A percentile compares a stretch with the other conserved stretches of the same genome.
phyloP scores from a whole-genome alignment of 192 early-diverging fungal genomes.

The Paraglomus occultum region DNA sequence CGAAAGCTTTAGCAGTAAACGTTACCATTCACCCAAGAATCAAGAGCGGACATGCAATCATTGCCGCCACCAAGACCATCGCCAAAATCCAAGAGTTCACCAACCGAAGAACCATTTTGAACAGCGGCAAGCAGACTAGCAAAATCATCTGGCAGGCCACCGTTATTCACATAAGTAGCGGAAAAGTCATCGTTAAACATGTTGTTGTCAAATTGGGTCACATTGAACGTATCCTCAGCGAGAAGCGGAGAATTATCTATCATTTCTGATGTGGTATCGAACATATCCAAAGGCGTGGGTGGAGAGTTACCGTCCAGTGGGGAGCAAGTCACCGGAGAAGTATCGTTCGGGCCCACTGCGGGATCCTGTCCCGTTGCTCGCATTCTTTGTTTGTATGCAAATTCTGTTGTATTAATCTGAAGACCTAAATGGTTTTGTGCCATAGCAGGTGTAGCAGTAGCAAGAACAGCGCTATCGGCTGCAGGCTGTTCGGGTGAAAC shows the following conservation, averaged over 20 bases:
- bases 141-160: too few relatives aligned
- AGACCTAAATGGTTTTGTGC: background rate
- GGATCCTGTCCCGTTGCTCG: background rate
- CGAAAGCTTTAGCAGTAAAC: too few relatives aligned
- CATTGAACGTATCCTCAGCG: slow-evolving; percentile 17
- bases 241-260: slow-evolving; percentile 27
- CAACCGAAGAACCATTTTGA: too few relatives aligned
- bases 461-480: background rate
- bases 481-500: slow-evolving; percentile 17
- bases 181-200: too few relatives aligned
- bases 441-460: slow-evolving; percentile 14
- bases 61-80: too few relatives aligned
- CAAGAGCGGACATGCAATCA: too few relatives aligned
- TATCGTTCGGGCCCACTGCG: slow-evolving; percentile 12
- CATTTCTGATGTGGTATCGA: slow-evolving; percentile 16
- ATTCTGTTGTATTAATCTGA: slow-evolving; percentile 24
- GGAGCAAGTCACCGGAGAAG: slow-evolving; percentile 21
- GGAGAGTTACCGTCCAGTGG: slow-evolving; percentile 29
- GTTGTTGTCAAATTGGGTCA: too few relatives aligned
- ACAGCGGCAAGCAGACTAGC: too few relatives aligned
- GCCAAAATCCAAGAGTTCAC: too few relatives aligned
- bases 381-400: slow-evolving; percentile 9
- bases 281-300: slow-evolving; percentile 21
- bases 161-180: too few relatives aligned
- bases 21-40: too few relatives aligned